phyloP scores from a whole-genome alignment of 441 rosid genomes.

The Corymbia calophylla region DNA sequence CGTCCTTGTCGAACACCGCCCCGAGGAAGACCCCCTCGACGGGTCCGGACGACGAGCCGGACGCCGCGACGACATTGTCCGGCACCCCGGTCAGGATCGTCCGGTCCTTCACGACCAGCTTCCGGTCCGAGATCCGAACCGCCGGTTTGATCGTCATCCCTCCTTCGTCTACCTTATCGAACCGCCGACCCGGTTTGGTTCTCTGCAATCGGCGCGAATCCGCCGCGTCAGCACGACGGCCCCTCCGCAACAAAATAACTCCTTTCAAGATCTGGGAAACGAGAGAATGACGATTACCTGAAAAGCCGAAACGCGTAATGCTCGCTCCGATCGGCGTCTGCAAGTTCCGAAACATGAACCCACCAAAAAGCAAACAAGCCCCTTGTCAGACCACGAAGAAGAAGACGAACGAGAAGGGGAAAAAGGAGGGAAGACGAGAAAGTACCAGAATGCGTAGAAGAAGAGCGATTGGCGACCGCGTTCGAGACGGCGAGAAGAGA shows the following conservation, averaged over 20 bases:
- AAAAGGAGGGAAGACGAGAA: not conserved
- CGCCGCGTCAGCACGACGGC: not conserved
- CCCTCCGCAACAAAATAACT: not conserved
- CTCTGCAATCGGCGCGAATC: conserved; percentile 23
- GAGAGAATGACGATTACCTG: conserved; percentile 25
- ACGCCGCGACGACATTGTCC: conserved; percentile 63
- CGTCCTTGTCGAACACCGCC: conserved; percentile 50
- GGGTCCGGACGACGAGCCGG: conserved; percentile 59
- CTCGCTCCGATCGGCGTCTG: conserved; percentile 23
- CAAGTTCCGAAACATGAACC: conserved; percentile 29
- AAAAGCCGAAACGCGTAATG: conserved; percentile 24
- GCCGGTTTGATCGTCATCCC: conserved; percentile 78
- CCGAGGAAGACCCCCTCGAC: conserved; percentile 81
- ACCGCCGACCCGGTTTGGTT: conserved; percentile 10
- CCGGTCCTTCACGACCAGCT: conserved; percentile 56
- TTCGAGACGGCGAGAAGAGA: not conserved
- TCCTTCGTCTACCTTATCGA: conserved; percentile 11
- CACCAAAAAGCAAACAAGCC: not conserved
- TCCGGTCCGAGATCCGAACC: conserved; percentile 55
- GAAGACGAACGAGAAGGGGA: not conserved
- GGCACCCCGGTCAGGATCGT: conserved; percentile 58
- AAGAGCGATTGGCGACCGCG: conserved; percentile 1
- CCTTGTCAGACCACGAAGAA: not conserved
- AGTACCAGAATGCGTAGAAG: conserved; percentile 20
- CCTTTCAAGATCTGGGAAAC: not conserved